These are phyloP conservation scores for Talaromyces atroroseus DNA, from an alignment of 2,329 filamentous ascomycete genomes.

Conservation along the genomic window DNA sequence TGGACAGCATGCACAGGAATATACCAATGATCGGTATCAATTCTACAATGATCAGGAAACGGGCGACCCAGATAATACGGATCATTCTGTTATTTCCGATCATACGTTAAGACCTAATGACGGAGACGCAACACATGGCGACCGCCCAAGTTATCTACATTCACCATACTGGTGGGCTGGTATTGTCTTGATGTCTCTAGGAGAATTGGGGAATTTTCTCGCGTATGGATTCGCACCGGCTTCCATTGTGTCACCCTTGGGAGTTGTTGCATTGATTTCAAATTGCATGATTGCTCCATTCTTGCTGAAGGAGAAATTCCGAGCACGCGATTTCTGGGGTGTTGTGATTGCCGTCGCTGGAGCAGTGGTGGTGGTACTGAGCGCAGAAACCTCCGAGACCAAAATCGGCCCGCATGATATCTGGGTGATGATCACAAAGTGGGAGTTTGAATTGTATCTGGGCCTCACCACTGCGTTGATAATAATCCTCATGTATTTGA, in stretches of 20 bases:
- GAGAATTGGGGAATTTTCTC: slow-evolving; percentile 92
- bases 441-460: slow-evolving; percentile 88
- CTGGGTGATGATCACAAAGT: slow-evolving; percentile 78
- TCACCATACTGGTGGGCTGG: slow-evolving; percentile 97
- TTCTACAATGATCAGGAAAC: slow-evolving; percentile 20
- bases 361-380: slow-evolving; percentile 87
- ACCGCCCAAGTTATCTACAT: slow-evolving; percentile 69
- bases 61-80: slow-evolving; percentile 18
- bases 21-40: neutral
- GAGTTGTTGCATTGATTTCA: slow-evolving; percentile 92
- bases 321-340: slow-evolving; percentile 76
- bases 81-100: slow-evolving; percentile 35
- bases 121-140: slow-evolving; percentile 27
- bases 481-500: slow-evolving; percentile 70
- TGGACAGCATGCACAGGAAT: slow-evolving; percentile 3
- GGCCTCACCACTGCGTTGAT: slow-evolving; percentile 71
- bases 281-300: slow-evolving; percentile 96
- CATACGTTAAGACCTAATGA: slow-evolving; percentile 22
- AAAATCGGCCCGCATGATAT: slow-evolving; percentile 88
- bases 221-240: slow-evolving; percentile 97
- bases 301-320: slow-evolving; percentile 86
- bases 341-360: slow-evolving; percentile 82
- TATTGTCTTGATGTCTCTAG: slow-evolving; percentile 84
- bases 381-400: slow-evolving; percentile 80
- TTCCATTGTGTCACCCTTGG: slow-evolving; percentile 92